Evolutionary conservation across 768 basidiomycete genomes (phyloP).

Genomic region (Pleurotus cornucopiae): DNA sequence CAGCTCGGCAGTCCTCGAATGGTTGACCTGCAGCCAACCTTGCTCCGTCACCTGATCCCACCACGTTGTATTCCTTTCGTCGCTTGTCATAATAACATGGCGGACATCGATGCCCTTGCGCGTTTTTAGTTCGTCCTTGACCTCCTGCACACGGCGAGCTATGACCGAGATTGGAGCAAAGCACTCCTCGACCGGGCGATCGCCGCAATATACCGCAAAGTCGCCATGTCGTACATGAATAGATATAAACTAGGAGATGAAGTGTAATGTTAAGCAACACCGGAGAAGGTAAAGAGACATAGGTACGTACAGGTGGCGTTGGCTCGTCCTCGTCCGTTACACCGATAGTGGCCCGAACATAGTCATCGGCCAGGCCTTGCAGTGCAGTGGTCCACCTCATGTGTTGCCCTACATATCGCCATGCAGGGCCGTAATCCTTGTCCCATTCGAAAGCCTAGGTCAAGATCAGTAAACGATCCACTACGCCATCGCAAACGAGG

Average conservation of each 20-base stretch:
- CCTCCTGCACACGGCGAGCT: conserved; percentile 51
- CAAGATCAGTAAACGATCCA: conserved; percentile 7
- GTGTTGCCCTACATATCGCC: conserved; percentile 50
- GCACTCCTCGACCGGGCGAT: conserved; percentile 37
- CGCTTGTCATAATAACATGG: conserved; percentile 61
- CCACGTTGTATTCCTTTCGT: conserved; percentile 54
- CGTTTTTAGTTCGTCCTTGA: conserved; percentile 42
- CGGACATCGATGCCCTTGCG: conserved; percentile 41
- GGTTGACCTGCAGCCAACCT: conserved; percentile 53
- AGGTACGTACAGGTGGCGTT: conserved; percentile 42
- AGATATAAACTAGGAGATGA: conserved; percentile 43
- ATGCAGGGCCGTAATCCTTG: conserved; percentile 54
- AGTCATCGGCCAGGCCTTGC: conserved; percentile 35
- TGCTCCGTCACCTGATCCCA: conserved; percentile 45
- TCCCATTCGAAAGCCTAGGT: conserved; percentile 50
- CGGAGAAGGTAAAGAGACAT: neutral
- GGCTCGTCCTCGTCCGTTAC: conserved; percentile 21
- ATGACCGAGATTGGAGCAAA: conserved; percentile 52
- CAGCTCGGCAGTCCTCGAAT: conserved; percentile 38
- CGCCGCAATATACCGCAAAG: conserved; percentile 43
- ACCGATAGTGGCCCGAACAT: conserved; percentile 41
- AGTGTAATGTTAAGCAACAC: neutral
- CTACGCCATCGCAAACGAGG: neutral
- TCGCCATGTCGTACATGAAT: conserved; percentile 57
- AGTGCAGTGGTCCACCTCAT: conserved; percentile 45